Conservation (phyloP, 768 basidiomycete genomes). For the Panaeolus cyanescens region DNA sequence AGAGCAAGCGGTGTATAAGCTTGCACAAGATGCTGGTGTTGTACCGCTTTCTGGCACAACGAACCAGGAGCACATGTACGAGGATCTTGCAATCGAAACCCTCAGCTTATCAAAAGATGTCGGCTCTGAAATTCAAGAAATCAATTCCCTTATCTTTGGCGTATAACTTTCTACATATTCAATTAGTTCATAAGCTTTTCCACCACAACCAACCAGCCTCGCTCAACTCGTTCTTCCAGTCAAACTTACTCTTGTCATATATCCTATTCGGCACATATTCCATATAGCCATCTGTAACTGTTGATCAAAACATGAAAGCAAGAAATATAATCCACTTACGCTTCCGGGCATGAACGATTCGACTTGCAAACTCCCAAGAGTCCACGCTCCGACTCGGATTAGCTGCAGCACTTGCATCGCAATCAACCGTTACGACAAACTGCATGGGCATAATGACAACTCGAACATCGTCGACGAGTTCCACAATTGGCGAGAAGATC, state of each 20-base stretch:
- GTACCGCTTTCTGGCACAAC: constrained; percentile 79
- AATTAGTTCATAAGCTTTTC: neutral
- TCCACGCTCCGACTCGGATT: neutral
- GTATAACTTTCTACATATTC: neutral
- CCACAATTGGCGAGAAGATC: neutral
- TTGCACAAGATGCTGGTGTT: constrained; percentile 67
- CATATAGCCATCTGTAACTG: neutral
- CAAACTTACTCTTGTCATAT: neutral
- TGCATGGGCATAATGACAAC: neutral
- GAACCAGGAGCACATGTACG: constrained; percentile 56
- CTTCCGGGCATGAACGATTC: neutral
- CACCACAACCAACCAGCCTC: neutral
- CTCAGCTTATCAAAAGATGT: constrained; percentile 17
- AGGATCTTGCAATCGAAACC: constrained; percentile 51
- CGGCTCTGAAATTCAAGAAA: constrained; percentile 10
- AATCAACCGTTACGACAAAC: neutral
- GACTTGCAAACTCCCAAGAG: neutral
- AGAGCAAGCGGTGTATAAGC: constrained; percentile 67
- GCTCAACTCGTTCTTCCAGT: neutral
- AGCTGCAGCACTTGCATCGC: neutral
- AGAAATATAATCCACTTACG: neutral
- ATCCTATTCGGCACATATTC: neutral
- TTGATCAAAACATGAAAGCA: neutral
- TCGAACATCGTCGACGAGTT: neutral
- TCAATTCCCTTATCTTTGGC: constrained; percentile 14